Base-by-base conservation (phyloP, 805 yeast genomes). In the Yarrowia sp. region DNA sequence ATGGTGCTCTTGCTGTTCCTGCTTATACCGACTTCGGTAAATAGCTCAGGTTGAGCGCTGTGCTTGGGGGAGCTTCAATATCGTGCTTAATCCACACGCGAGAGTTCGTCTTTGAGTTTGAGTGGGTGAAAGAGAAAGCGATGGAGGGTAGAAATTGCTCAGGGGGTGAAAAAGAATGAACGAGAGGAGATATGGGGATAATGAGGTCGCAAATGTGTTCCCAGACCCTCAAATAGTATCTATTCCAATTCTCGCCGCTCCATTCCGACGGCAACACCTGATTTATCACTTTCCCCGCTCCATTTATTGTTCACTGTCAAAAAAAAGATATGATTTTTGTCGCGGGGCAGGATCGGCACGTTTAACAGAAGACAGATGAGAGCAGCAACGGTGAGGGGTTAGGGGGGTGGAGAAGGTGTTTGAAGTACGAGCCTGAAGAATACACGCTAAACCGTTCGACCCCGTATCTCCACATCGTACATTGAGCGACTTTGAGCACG, bases 341-440 rank as follows among this genome's bases (percentile, higher is more conserved):
- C 55, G 55, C 55, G 55, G 55, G 55, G 55, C 55, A 50, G 53
- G 55, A 50, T 50, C 55, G 55, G 40, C 55, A 34, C 40, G 55
- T 24, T 50, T 34, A 17, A 50, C 30, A 24, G 30, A 24, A 24
- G 30, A 24, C 30, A 24, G 30, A 24, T 24, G 30, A 24, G 55
- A 34, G 15, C 53, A 24, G 12, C 34, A 13, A 46, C 50, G 33
- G 52, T 46, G 52, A 46, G 52, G 52, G 52, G 52, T 15, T 30
- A 24, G 34, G 15, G 24, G 38, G 38, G 13, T 36, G 13, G 10
- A 36, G 38, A 36, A 9, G 38, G 8, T n/a, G 38, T 3, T 36
- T 5, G 10, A 10, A 10, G 38, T 24, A 24, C 30, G 6, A 24
- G 30, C 30, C 7, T 7, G 3, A 4, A 24, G 30, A 24, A 24